Percentiles rank a stretch among this genome's conserved stretches.
Conservation (phyloP, 495 filamentous ascomycete genomes). For the Aspergillus carlsbadensis region DNA sequence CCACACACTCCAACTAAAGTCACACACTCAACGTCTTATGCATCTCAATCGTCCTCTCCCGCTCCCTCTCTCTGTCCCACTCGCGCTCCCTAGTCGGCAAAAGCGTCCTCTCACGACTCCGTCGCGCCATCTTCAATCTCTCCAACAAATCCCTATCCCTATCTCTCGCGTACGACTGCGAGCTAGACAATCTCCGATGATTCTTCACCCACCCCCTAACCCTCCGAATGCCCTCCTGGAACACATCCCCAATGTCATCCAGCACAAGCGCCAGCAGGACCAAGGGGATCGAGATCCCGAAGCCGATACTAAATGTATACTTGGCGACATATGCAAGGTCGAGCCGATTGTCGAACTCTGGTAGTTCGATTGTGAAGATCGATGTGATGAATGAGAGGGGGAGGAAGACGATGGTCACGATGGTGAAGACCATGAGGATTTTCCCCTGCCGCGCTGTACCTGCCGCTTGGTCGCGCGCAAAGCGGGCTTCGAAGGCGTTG, state of each 20-base stretch:
- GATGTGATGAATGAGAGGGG: conserved; percentile 66
- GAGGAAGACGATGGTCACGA: conserved; percentile 69
- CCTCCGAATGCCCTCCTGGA: conserved; percentile 26
- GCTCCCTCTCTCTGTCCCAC: neutral
- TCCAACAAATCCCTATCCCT: neutral
- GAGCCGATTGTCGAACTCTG: conserved; percentile 50
- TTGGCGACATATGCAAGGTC: conserved; percentile 58
- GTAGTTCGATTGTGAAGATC: conserved; percentile 65
- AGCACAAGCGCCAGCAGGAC: conserved; percentile 58
- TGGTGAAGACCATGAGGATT: conserved; percentile 74
- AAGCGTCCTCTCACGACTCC: conserved; percentile 1
- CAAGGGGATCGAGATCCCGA: conserved; percentile 63
- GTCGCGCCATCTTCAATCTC: neutral
- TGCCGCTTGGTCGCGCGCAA: conserved; percentile 64
- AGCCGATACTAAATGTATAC: conserved; percentile 66
- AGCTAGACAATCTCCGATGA: neutral
- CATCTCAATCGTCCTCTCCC: neutral
- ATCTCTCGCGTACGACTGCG: no score
- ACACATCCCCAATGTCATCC: conserved; percentile 52
- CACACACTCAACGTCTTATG: neutral
- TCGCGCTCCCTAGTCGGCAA: neutral
- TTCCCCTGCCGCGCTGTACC: conserved; percentile 67
- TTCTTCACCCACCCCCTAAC: conserved; percentile 27
- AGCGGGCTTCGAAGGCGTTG: conserved; percentile 68
- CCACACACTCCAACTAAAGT: neutral